A percentile compares a stretch with the other conserved stretches of the same genome.
Evolutionary conservation across 1,139 yeast genomes (phyloP).

Genomic region (Geotrichum histeridarum): DNA sequence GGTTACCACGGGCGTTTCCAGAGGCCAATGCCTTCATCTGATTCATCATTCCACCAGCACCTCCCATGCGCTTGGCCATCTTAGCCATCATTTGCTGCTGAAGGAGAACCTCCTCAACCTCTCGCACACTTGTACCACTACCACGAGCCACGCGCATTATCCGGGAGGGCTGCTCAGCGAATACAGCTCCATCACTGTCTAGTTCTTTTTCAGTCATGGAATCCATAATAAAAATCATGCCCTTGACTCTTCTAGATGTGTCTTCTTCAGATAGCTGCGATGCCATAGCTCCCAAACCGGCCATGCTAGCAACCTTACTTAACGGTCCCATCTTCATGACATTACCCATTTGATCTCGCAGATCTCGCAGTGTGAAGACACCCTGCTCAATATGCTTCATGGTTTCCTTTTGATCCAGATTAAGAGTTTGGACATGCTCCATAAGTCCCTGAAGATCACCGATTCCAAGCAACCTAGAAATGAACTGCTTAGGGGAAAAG

Average conservation of each 20-base stretch:
- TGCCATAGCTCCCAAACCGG: slow-evolving; percentile 77
- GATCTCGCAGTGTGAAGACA: slow-evolving; percentile 83
- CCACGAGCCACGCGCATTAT: slow-evolving; percentile 90
- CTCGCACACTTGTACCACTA: slow-evolving; percentile 90
- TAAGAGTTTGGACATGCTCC: slow-evolving; percentile 87
- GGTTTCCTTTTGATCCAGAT: slow-evolving; percentile 86
- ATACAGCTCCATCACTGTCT: slow-evolving; percentile 82
- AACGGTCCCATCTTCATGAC: slow-evolving; percentile 95
- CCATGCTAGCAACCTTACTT: slow-evolving; percentile 89
- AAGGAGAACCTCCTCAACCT: slow-evolving; percentile 85
- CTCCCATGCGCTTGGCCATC: slow-evolving; percentile 72
- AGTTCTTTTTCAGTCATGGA: slow-evolving; percentile 92
- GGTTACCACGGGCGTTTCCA: slow-evolving; percentile 31
- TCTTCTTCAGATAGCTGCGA: slow-evolving; percentile 82
- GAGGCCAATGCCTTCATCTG: slow-evolving; percentile 39
- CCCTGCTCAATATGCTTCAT: slow-evolving; percentile 94
- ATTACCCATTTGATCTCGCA: slow-evolving; percentile 92
- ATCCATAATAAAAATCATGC: slow-evolving; percentile 90
- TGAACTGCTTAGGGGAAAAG: slow-evolving; percentile 83
- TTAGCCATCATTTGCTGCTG: slow-evolving; percentile 94
- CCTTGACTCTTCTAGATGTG: slow-evolving; percentile 70
- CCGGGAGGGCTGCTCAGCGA: slow-evolving; percentile 76
- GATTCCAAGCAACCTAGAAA: slow-evolving; percentile 85
- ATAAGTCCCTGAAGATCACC: slow-evolving; percentile 92
- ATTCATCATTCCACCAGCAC: slow-evolving; percentile 45